A percentile compares a stretch with the other conserved stretches of the same genome.
phyloP scores from a whole-genome alignment of 768 basidiomycete species.

The Basidioascus undulatus region DNA sequence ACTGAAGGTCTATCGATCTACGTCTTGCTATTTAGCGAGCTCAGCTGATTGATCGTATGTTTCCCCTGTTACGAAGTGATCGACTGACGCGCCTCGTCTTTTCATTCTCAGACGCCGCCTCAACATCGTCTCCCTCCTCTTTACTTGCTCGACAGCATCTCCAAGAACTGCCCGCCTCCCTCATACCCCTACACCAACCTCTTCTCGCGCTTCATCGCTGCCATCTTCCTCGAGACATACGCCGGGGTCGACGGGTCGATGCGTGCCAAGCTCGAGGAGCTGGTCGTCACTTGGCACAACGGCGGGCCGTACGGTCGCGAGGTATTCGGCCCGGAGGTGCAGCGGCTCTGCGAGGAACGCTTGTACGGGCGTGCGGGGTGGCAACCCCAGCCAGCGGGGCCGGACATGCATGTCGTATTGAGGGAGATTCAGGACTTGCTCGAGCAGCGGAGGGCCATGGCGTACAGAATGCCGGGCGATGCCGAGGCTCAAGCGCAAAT shows the following conservation, averaged over 20 bases:
- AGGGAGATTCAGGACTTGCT: slow-evolving; percentile 10
- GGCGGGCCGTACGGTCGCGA: slow-evolving; percentile 58
- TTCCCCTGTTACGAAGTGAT: no score
- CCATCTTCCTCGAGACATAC: slow-evolving; percentile 71
- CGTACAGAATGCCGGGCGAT: slow-evolving; percentile 41
- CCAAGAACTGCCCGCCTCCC: slow-evolving; percentile 83
- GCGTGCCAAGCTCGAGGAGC: slow-evolving; percentile 80
- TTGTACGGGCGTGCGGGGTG: slow-evolving; percentile 16
- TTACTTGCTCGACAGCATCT: slow-evolving; percentile 87
- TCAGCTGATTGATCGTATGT: no score
- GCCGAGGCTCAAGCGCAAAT: slow-evolving; percentile 42
- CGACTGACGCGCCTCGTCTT: no score
- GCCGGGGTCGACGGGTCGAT: slow-evolving; percentile 7
- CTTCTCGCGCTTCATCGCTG: slow-evolving; percentile 58
- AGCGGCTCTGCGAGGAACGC: slow-evolving; percentile 48
- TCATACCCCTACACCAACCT: slow-evolving; percentile 73
- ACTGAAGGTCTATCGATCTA: no score
- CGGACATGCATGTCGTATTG: slow-evolving; percentile 7
- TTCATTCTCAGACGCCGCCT: slow-evolving; percentile 42
- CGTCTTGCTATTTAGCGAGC: no score
- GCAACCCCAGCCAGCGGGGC: neutral
- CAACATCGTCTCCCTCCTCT: slow-evolving; percentile 81
- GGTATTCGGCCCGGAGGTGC: slow-evolving; percentile 58
- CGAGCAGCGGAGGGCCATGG: slow-evolving; percentile 2
- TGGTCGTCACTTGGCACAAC: slow-evolving; percentile 82